A percentile compares a stretch with the other conserved stretches of the same genome.
These are phyloP conservation scores for Penicillium canescens DNA, from an alignment of 495 filamentous ascomycete genomes.

Conservation along the genomic window DNA sequence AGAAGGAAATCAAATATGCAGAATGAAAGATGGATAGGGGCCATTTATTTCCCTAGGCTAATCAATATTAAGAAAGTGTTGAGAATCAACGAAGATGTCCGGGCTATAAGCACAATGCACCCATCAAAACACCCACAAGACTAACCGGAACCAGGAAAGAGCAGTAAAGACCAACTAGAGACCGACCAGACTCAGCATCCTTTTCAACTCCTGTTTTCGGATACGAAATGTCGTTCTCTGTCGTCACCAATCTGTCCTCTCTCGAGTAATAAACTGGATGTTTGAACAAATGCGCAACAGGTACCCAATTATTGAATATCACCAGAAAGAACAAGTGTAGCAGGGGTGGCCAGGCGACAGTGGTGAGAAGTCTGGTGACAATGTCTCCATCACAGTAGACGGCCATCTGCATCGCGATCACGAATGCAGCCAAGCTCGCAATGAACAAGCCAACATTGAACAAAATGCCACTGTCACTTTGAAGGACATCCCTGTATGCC, in stretches of 20 bases:
- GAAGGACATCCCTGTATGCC: conserved; percentile 16
- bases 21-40: too few relatives aligned
- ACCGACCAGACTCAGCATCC: neutral
- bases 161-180: neutral
- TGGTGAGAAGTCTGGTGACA: conserved; percentile 11
- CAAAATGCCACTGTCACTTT: conserved; percentile 26
- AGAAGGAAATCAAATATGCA: too few relatives aligned
- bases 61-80: neutral
- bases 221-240: neutral
- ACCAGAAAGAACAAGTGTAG: conserved; percentile 28
- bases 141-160: neutral
- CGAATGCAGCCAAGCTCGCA: conserved; percentile 12
- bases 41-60: too few relatives aligned
- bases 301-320: conserved; percentile 25
- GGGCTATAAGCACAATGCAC: neutral
- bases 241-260: conserved; percentile 2
- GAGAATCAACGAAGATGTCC: neutral
- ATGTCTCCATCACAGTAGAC: neutral
- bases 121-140: neutral
- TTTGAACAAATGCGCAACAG: conserved; percentile 27
- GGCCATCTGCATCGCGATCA: conserved; percentile 2
- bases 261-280: conserved; percentile 22
- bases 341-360: conserved; percentile 30
- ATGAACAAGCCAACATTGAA: conserved; percentile 20
- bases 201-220: neutral